These are phyloP conservation scores for Colletotrichum gigasporum DNA, from an alignment of 2,329 filamentous ascomycete species.

Conservation along the genomic window DNA sequence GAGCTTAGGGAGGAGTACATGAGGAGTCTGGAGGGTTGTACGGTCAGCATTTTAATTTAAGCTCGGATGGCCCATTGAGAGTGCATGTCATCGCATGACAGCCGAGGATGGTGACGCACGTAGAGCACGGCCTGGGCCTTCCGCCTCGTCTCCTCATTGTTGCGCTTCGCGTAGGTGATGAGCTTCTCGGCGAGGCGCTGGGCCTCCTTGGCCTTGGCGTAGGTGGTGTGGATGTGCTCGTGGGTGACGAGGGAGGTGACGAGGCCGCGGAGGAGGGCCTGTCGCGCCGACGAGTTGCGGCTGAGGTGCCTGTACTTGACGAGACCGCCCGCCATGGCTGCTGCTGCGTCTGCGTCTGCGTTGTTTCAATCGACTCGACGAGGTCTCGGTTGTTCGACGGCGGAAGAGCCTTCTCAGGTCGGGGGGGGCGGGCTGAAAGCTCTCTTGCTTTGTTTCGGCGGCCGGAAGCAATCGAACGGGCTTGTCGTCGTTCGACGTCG, in stretches of 20 bases:
- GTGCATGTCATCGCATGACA: background rate
- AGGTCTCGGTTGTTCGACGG: conserved; percentile 15
- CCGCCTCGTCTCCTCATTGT: conserved; percentile 82
- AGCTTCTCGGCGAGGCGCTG: conserved; percentile 94
- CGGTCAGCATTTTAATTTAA: background rate
- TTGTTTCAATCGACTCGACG: conserved; percentile 12
- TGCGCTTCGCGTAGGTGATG: conserved; percentile 92
- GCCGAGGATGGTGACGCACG: conserved; percentile 58
- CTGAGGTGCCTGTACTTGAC: conserved; percentile 90
- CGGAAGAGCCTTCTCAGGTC: background rate
- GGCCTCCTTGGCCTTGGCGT: conserved; percentile 96
- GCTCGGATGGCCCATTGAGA: background rate
- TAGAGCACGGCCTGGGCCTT: conserved; percentile 85
- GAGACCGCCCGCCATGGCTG: conserved; percentile 81
- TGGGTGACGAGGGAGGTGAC: conserved; percentile 94
- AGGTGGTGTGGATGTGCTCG: conserved; percentile 95
- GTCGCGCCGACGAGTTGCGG: conserved; percentile 85
- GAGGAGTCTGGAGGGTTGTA: conserved; percentile 64
- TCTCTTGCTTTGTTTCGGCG: background rate
- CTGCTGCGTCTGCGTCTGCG: conserved; percentile 33
- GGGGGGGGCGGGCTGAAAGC: conserved; percentile 27
- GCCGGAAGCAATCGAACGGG: conserved; percentile 34
- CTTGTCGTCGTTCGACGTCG: background rate
- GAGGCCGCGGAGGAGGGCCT: conserved; percentile 93
- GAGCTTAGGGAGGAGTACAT: conserved; percentile 81